Conservation (phyloP, 768 basidiomycete species). For the Boletus coccyginus region DNA sequence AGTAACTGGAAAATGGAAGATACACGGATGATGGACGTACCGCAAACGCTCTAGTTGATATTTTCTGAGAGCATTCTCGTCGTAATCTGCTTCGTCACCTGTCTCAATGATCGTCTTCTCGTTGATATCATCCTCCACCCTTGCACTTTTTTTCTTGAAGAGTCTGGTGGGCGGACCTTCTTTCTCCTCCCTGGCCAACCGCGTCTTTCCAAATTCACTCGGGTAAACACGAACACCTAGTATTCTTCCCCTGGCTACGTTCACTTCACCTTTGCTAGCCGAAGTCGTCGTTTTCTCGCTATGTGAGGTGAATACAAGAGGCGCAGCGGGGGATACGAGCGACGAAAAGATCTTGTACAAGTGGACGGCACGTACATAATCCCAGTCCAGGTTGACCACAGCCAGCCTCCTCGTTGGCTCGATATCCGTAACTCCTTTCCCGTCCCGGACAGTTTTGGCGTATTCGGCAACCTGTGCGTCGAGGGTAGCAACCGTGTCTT, state of each 20-base stretch:
- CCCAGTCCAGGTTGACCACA: slow-evolving; percentile 97
- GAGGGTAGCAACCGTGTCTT: slow-evolving; percentile 64
- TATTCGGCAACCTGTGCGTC: slow-evolving; percentile 74
- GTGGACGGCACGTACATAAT: slow-evolving; percentile 85
- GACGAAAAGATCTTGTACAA: slow-evolving; percentile 93
- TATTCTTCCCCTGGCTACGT: slow-evolving; percentile 60
- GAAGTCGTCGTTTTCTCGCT: slow-evolving; percentile 11
- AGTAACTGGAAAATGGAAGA: background rate
- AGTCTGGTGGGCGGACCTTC: slow-evolving; percentile 89
- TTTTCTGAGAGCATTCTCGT: slow-evolving; percentile 81
- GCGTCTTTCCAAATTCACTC: slow-evolving; percentile 88
- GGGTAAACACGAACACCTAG: slow-evolving; percentile 83
- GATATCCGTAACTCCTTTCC: slow-evolving; percentile 40
- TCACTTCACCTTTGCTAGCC: slow-evolving; percentile 4
- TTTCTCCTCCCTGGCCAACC: slow-evolving; percentile 81
- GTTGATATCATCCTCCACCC: slow-evolving; percentile 48
- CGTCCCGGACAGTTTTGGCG: slow-evolving; percentile 44
- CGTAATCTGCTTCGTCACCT: slow-evolving; percentile 73
- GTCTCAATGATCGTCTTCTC: slow-evolving; percentile 64
- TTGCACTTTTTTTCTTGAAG: slow-evolving; percentile 55
- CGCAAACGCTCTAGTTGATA: slow-evolving; percentile 93
- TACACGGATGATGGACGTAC: slow-evolving; percentile 42
- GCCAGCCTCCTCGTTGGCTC: slow-evolving; percentile 71
- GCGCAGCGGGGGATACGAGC: slow-evolving; percentile 62
- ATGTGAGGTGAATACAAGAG: slow-evolving; percentile 33